A percentile compares a stretch with the other conserved stretches of the same genome.
Conservation (phyloP, 176 grass and related monocot species). For the Oryza glumipatula region DNA sequence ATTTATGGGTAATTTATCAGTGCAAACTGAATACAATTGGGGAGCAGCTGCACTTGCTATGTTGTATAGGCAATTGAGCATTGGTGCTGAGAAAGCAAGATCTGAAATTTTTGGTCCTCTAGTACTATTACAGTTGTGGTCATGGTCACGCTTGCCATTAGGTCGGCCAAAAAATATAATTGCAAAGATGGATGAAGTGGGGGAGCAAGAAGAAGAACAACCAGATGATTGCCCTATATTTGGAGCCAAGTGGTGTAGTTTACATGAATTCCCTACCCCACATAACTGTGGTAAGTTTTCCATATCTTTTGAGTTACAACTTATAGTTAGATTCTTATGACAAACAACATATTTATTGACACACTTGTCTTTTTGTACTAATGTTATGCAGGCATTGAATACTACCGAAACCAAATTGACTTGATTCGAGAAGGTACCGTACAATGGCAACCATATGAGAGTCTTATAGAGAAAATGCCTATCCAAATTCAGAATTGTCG, state of each 20-base stretch:
- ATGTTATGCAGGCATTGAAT: background rate
- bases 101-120: background rate
- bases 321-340: too few relatives aligned
- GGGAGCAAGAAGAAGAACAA: background rate
- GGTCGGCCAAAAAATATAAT: background rate
- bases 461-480: background rate
- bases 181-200: too few relatives aligned
- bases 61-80: background rate
- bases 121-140: background rate
- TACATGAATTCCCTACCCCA: background rate
- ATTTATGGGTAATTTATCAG: background rate
- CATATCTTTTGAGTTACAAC: background rate
- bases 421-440: background rate
- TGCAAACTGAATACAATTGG: background rate
- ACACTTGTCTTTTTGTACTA: too few relatives aligned
- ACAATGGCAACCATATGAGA: background rate
- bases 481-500: background rate
- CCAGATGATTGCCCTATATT: background rate
- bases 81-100: background rate
- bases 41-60: background rate
- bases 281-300: background rate
- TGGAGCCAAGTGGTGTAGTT: background rate
- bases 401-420: conserved; percentile 4
- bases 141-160: background rate
- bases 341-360: too few relatives aligned